Base-by-base conservation (phyloP, 2,329 filamentous ascomycete genomes). In the Venturia oleaginea region DNA sequence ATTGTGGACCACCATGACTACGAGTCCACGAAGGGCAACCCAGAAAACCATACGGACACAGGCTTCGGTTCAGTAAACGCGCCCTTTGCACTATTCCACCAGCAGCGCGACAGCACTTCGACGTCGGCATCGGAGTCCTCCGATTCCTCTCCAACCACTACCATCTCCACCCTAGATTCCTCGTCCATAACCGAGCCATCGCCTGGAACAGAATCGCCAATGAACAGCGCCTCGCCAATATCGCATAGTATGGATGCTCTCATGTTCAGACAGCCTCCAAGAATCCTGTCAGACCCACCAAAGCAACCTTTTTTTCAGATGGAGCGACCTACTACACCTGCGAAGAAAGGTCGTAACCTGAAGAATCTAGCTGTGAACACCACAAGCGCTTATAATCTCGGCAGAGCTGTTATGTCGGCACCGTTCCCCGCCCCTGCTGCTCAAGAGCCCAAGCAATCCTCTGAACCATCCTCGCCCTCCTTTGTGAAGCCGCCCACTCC, bases 131-230 rank as follows among this genome's bases (percentile, higher is more conserved):
- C 89, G 19, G 91, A 90, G 68, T 97, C 94, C 1, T 90, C 90
- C 51, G 92, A 96, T 72, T 96, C 93, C 27, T 97, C 93, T 10
- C 94, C 94, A 1, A 97, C 93, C 8, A 97, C 92, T 3, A 96
- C 93, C 2, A 84, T 94, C 61, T 96, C 92, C 6, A 96, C 91
- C 24, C 91, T 93, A 68, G 93, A 96, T 77, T 95, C 92, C 5
- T 93, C 91, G 10, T 90, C 91, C 37, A 82, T 94, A 60, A 92
- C 92, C 37, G 93, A 97, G 70, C 88, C 91, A 8, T 97, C 93
- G 5, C 92, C 94, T 3, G 93, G 89, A 62, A 91, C 92, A 27
- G 92, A 97, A 76, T 97, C 94, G 2, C 91, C 92, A 1, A 80
- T 89, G 64, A 88, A 89, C 65, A 80, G 92, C 64, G 83, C 88